A percentile compares a stretch with the other conserved stretches of the same genome.
These are phyloP conservation scores for Plantago coronopus DNA, from an alignment of 305 asterid genomes.

Conservation along the genomic window DNA sequence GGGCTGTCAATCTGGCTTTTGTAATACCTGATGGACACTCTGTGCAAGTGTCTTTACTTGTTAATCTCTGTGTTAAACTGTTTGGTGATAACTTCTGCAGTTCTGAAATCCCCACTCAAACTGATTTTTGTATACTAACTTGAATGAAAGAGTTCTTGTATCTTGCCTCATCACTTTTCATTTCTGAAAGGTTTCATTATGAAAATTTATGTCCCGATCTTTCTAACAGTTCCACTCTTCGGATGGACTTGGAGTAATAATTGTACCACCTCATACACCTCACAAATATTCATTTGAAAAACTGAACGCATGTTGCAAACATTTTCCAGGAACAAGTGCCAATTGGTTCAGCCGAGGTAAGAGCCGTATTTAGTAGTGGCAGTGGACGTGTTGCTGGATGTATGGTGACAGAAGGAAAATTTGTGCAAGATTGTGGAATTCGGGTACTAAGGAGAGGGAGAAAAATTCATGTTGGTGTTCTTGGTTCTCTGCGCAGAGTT, in stretches of 20 bases:
- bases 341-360: slow-evolving; percentile 84
- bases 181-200: slow-evolving; percentile 8
- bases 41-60: too few relatives aligned
- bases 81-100: neutral
- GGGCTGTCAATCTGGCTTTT: too few relatives aligned
- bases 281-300: neutral
- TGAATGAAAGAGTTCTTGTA: neutral
- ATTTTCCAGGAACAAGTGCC: slow-evolving; percentile 73
- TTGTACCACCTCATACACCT: slow-evolving; percentile 11
- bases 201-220: slow-evolving; percentile 8
- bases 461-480: slow-evolving; percentile 67
- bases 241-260: neutral
- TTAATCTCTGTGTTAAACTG: too few relatives aligned
- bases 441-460: slow-evolving; percentile 76
- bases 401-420: slow-evolving; percentile 90
- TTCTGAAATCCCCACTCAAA: neutral
- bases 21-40: too few relatives aligned
- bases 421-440: slow-evolving; percentile 78
- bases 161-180: neutral
- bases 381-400: slow-evolving; percentile 99
- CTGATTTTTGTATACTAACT: neutral
- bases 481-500: slow-evolving; percentile 78
- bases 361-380: slow-evolving; percentile 95
- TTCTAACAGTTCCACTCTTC: neutral
- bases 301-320: slow-evolving; percentile 14